Conservation (phyloP, 2,329 filamentous ascomycete genomes). For the Annulohypoxylon truncatum region DNA sequence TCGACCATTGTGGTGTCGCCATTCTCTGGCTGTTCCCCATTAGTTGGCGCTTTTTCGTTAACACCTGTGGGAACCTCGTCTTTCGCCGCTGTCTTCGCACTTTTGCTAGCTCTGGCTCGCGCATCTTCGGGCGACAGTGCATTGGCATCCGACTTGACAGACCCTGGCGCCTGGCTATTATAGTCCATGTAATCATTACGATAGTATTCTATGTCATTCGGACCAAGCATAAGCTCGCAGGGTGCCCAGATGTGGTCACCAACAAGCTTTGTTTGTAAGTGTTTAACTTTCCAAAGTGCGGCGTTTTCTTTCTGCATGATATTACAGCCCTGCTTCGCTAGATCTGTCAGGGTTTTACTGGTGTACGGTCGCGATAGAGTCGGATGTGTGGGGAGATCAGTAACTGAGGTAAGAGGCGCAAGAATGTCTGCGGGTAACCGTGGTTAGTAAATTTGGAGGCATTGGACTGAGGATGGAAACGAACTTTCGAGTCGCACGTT, state of each 20-base stretch:
- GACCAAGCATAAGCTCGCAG: slow-evolving; percentile 67
- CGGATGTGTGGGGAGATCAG: slow-evolving; percentile 79
- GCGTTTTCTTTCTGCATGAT: slow-evolving; percentile 81
- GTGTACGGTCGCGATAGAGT: slow-evolving; percentile 80
- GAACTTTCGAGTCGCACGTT: slow-evolving; percentile 77
- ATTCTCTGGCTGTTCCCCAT: slow-evolving; percentile 26
- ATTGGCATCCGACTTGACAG: slow-evolving; percentile 41
- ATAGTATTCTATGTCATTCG: slow-evolving; percentile 67
- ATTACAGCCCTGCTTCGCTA: slow-evolving; percentile 74
- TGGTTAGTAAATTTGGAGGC: slow-evolving; percentile 45
- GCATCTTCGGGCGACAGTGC: slow-evolving; percentile 40
- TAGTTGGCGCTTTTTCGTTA: slow-evolving; percentile 21
- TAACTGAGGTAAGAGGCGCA: slow-evolving; percentile 78
- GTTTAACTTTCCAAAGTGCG: slow-evolving; percentile 79
- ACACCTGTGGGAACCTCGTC: slow-evolving; percentile 34
- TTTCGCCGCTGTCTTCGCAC: slow-evolving; percentile 39
- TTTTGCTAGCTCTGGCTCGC: slow-evolving; percentile 35
- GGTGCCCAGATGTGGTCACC: slow-evolving; percentile 79
- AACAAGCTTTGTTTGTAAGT: slow-evolving; percentile 76
- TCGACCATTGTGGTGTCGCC: slow-evolving; percentile 49
- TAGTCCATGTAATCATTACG: slow-evolving; percentile 57
- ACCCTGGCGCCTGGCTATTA: slow-evolving; percentile 36
- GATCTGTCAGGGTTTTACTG: slow-evolving; percentile 76
- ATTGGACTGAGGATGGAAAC: slow-evolving; percentile 45
- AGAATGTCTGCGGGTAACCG: slow-evolving; percentile 68